Conservation (phyloP, 768 basidiomycete genomes). For the Phallus indusiatus region DNA sequence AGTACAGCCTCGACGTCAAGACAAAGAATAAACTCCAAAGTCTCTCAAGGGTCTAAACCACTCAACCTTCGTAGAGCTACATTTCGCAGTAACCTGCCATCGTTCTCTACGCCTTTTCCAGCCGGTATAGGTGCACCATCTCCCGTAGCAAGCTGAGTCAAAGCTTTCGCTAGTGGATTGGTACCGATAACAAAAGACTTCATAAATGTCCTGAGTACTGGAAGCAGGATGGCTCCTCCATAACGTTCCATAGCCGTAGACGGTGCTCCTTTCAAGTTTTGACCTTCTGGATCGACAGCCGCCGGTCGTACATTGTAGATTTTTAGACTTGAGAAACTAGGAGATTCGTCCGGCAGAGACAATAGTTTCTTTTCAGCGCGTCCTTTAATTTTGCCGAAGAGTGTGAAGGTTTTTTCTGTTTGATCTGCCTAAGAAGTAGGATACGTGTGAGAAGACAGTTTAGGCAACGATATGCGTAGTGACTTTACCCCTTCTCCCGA, state of each 20-base stretch:
- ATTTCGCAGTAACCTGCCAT: slow-evolving; percentile 19
- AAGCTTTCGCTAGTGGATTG: slow-evolving; percentile 15
- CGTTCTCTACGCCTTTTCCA: slow-evolving; percentile 18
- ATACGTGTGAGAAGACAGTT: background rate
- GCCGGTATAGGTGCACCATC: slow-evolving; percentile 16
- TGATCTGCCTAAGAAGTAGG: slow-evolving; percentile 15
- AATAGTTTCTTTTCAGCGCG: slow-evolving; percentile 17
- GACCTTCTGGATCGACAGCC: slow-evolving; percentile 10
- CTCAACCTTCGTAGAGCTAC: slow-evolving; percentile 3
- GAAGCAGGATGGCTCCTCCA: background rate
- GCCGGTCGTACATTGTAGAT: slow-evolving; percentile 19
- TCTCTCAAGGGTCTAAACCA: background rate
- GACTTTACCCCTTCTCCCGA: slow-evolving; percentile 18
- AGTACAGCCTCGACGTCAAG: no score
- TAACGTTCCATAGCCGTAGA: background rate
- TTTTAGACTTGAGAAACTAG: slow-evolving; percentile 9
- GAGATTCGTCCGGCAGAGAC: slow-evolving; percentile 9
- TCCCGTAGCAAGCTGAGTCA: slow-evolving; percentile 17
- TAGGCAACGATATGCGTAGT: background rate
- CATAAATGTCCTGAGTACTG: background rate
- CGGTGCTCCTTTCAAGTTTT: background rate
- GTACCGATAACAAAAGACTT: slow-evolving; percentile 15
- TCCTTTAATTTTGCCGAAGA: slow-evolving; percentile 21
- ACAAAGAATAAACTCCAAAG: no score
- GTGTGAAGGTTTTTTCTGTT: slow-evolving; percentile 15